Base-by-base conservation (phyloP, 768 basidiomycete species). In the Tricholoma hemisulphureum region DNA sequence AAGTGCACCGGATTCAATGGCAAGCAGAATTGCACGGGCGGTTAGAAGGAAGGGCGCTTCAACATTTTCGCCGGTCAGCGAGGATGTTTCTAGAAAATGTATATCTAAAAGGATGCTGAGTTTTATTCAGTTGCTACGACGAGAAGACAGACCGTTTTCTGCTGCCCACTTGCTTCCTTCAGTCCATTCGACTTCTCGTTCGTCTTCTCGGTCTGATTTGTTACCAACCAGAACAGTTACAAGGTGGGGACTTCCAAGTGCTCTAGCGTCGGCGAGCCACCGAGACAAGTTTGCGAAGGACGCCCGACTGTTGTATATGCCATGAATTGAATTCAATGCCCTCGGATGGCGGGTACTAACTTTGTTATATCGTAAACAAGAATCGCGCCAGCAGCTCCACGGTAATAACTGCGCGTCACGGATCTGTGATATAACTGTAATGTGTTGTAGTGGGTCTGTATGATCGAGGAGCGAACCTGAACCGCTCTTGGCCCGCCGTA, bases 121-220 rank as follows among this genome's bases (percentile, higher is more conserved):
- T 32, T 58, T 54, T 54, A 53, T 56, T 35, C 23, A 2, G 20
- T 24, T 18, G 49, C 41, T 51, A 45, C 7, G 26, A 34, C 43
- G 60, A 63, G 41, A 18, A 26, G 26, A 66, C 79, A 59, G 63
- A 94, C 95, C 91, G 70, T 98, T 95, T 71, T 95, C 93, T 50
- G 94, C 90, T 18, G 97, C 96, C 95, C 95, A 99, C 67, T 84
- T 79, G 66, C 91, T 93, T 9, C 93, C 97, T 74, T 99, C 97
- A 23, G 88, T 82, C 87, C 92, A 97, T 65, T 96, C 93, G 35
- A 99, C 95, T 71, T 98, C 91, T 53, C 97, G 78, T 51, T 94
- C 93, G 52, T 97, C 95, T 66, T 98, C 96, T 65, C 86, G 81
- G 71, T 99, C 97, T 13, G 90, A 84, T 76, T 99, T 98, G 73